Evolutionary conservation across 495 filamentous ascomycete genomes (phyloP).

Genomic region (Aspergillus panamensis): DNA sequence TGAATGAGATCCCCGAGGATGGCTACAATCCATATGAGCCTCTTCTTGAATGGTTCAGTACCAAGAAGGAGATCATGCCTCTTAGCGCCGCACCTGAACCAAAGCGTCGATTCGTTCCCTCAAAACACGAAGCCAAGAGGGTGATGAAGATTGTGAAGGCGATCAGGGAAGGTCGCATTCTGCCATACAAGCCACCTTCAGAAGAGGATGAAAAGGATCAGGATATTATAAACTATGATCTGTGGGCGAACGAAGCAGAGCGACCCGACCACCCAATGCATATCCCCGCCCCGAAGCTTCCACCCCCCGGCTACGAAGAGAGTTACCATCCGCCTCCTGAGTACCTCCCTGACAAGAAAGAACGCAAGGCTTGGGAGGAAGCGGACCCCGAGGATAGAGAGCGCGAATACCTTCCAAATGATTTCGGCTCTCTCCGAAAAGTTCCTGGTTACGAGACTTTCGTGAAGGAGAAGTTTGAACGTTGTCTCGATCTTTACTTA

Average conservation of each 20-base stretch:
- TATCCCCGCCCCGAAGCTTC: conserved; percentile 91
- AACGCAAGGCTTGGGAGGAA: conserved; percentile 85
- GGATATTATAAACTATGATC: conserved; percentile 74
- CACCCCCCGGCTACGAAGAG: conserved; percentile 90
- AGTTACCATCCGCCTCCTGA: conserved; percentile 96
- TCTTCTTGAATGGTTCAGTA: conserved; percentile 88
- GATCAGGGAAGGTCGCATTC: conserved; percentile 88
- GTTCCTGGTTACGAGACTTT: conserved; percentile 91
- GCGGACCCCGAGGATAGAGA: conserved; percentile 86
- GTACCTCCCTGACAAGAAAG: conserved; percentile 81
- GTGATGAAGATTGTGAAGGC: conserved; percentile 98
- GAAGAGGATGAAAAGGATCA: conserved; percentile 69
- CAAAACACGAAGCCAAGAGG: conserved; percentile 95
- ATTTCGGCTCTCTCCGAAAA: conserved; percentile 77
- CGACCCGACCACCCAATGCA: conserved; percentile 88
- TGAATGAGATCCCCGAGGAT: conserved; percentile 83
- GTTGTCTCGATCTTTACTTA: conserved; percentile 92
- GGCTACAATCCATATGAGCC: conserved; percentile 91
- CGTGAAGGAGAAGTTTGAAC: conserved; percentile 92
- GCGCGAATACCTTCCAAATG: conserved; percentile 79
- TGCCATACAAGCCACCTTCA: conserved; percentile 80
- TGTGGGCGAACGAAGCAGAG: conserved; percentile 89
- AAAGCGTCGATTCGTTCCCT: conserved; percentile 91
- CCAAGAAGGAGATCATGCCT: conserved; percentile 88
- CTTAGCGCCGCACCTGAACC: conserved; percentile 92